phyloP scores from a whole-genome alignment of 2,329 filamentous ascomycete species.

The Alternaria metachromatica region DNA sequence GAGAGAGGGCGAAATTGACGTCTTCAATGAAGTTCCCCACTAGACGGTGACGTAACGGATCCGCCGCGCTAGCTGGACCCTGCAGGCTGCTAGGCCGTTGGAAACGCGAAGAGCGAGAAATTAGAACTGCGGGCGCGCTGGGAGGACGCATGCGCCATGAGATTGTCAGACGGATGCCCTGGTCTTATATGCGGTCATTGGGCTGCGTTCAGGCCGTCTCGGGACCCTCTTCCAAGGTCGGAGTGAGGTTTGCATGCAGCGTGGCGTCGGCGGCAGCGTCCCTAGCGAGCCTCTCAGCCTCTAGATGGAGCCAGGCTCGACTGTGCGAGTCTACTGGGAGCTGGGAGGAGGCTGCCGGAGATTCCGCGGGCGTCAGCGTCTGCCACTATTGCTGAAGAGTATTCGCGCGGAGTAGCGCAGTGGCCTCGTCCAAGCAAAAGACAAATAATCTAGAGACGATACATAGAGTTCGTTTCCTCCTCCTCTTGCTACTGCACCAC shows the following conservation, averaged over 20 bases:
- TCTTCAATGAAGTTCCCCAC: conserved; percentile 7
- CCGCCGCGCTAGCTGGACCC: conserved; percentile 16
- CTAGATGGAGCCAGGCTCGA: conserved; percentile 13
- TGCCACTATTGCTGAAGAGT: conserved; percentile 22
- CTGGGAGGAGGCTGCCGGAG: conserved; percentile 22
- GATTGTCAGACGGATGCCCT: conserved; percentile 4
- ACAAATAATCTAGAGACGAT: conserved; percentile 5
- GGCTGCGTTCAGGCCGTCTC: background rate
- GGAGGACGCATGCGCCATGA: conserved; percentile 3
- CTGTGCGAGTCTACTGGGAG: conserved; percentile 9
- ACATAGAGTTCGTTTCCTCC: background rate
- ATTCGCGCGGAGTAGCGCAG: conserved; percentile 27
- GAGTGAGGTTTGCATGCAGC: conserved; percentile 13
- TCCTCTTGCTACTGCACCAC: background rate
- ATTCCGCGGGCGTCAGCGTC: conserved; percentile 21
- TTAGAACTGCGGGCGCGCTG: conserved; percentile 3
- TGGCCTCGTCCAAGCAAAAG: conserved; percentile 7
- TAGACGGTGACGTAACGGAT: conserved; percentile 28
- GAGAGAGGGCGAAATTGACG: conserved; percentile 15
- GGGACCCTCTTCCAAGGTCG: conserved; percentile 18
- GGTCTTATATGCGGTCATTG: conserved; percentile 7
- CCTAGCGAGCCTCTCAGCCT: conserved; percentile 23
- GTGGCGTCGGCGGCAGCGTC: conserved; percentile 18
- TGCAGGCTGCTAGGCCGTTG: conserved; percentile 21
- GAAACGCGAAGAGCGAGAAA: conserved; percentile 9